Base-by-base conservation (phyloP, 106 monocot species). In the Apostasia shenzhenica region DNA sequence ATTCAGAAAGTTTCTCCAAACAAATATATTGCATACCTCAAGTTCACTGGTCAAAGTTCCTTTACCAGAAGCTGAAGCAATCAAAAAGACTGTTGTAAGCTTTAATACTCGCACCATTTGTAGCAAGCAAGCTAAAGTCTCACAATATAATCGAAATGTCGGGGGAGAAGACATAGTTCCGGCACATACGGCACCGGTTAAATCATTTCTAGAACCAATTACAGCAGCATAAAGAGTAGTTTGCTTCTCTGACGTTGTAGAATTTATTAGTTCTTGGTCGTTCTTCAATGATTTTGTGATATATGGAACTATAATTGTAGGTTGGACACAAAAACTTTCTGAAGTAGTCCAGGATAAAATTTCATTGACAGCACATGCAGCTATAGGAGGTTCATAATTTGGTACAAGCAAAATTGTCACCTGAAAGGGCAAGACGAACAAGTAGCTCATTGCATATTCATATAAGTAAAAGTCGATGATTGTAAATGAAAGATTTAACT, bases 361-460 rank as follows among this genome's bases (percentile, higher is more conserved):
- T 74, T 91, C 90, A 55, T 78, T 81, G 45, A 81, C 55, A 48
- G 78, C 83, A 77, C 90, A 91, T 59, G 86, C 84, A 71, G 86
- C 83, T 73, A 84, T 14, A 56, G 90, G 86, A 45, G 90, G 86
- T 51, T 62, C 67, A 79, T 79, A 84, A 71, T 86, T 81, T 54
- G 78, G 83, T 14, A 91, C 10, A 41, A 84, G 73, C 46, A 86
- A 61, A 4, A 86, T 77, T 4, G 86, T 79, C 5, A 86, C 78
- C 90, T 91, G 81, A 65, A 69, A 79, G 2, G 49, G 38, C 47
- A 8, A 52, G 45, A 26, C 26, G 26, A 26, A 26, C 26, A 26
- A 26, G 26, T 26, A 26, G 26, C 26, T 26, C 26, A 26, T 26
- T 26, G 26, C 26, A 26, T 26, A 26, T 26, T 26, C 26, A 26